Base-by-base conservation (phyloP, 768 basidiomycete genomes). In the Lepiota venenata region DNA sequence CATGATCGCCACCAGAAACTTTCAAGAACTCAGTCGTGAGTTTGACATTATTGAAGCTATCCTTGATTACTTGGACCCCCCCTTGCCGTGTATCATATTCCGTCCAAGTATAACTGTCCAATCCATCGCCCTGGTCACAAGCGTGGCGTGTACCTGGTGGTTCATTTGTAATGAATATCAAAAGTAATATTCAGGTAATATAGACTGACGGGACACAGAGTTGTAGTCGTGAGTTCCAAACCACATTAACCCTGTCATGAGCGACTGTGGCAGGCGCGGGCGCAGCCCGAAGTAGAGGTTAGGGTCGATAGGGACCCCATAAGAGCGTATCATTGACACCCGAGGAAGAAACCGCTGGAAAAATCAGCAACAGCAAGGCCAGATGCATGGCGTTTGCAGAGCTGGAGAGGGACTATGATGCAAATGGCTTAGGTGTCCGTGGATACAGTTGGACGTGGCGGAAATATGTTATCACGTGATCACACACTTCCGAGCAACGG, bases 281-380 rank as follows among this genome's bases (percentile, higher is more conserved):
- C 91, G 75, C 42, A 97, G 75, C 16, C 95, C 95, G 69, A 97
- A 96, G 72, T 98, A 98, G n/a, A 97, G 79, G 63, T 93, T 91
- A 0, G 95, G n/a, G 92, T 39, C 95, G 76, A 69, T 93, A 97
- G 0, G 88, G 75, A 1, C 93, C 92, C 91, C 91, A 94, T 68
- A 91, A 66, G 25, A 88, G 70, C 11, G 83, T 79, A 59, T 75
- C 73, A 61, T 86, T 82, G n/a, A 62, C 61, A 15, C 70, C 57
- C 7, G 68, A 61, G 2, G 77, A 69, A 15, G 75, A 56, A 11
- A 69, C 75, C 2, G 66, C 60, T 40, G 71, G 70, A n/a, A 67
- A 67, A 16, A 81, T 61, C 47, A 77, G 68, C 50, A 84, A 68
- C 54, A 83, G 66, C 57, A 77, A 76, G 37, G 70, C 48, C 45